These are phyloP conservation scores for Spathaspora girioi DNA, from an alignment of 805 yeast genomes.

Conservation along the genomic window DNA sequence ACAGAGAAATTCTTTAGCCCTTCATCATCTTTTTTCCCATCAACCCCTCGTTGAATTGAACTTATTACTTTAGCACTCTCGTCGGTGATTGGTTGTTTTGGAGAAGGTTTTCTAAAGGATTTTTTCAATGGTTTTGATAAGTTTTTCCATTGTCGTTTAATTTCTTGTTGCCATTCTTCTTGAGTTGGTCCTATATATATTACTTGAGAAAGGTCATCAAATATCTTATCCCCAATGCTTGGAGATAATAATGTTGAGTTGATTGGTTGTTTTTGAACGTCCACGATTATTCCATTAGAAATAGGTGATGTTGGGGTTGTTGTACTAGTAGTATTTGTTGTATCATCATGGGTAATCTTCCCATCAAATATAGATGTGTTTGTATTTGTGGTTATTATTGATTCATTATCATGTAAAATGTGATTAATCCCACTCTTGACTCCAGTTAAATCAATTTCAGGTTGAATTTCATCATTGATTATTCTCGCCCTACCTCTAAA, in stretches of 20 bases:
- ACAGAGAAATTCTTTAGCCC: conserved; percentile 66
- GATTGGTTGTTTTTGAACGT: conserved; percentile 5
- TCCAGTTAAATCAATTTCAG: conserved; percentile 27
- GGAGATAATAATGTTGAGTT: conserved; percentile 8
- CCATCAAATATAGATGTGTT: conserved; percentile 2
- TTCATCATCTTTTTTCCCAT: conserved; percentile 65
- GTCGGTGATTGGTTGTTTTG: conserved; percentile 56
- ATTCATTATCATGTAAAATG: conserved; percentile 5
- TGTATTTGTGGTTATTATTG: conserved; percentile 12
- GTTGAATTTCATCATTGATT: conserved; percentile 29
- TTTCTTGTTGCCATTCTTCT: conserved; percentile 68
- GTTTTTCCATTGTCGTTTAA: conserved; percentile 57
- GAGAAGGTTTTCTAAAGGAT: conserved; percentile 69
- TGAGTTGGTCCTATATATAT: conserved; percentile 42
- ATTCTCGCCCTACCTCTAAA: conserved; percentile 62
- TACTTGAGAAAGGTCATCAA: conserved; percentile 2
- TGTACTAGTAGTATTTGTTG: neutral
- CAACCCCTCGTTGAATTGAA: conserved; percentile 76
- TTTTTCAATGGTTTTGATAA: conserved; percentile 59
- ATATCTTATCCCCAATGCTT: neutral
- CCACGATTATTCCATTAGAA: neutral
- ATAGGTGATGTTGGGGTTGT: neutral
- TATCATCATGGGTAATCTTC: conserved; percentile 3
- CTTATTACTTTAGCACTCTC: conserved; percentile 59
- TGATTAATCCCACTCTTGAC: conserved; percentile 14